Base-by-base conservation (phyloP, 1,284 basidiomycete species). In the Tylopilus sp. region DNA sequence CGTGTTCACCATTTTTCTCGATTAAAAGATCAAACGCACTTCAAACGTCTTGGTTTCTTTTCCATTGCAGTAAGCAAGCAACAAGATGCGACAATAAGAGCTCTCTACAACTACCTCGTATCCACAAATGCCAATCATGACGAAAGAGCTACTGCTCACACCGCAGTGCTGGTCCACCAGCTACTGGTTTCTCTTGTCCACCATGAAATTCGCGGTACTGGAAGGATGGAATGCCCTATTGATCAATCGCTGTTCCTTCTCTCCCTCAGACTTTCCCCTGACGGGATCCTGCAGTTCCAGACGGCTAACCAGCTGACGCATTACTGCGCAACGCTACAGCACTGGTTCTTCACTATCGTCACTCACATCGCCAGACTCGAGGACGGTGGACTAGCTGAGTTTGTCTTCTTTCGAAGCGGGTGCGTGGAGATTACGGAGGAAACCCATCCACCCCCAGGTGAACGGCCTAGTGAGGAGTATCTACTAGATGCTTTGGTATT, bases 201-300 rank as follows among this genome's bases (percentile, higher is more conserved):
- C 13, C 62, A 66, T 6, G 41, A 55, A 15, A 64, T 67, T 8
- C 53, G 36, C 33, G 51, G 49, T 10, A 53, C 57, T 1, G 3
- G 52, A 15, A 57, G 66, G 33, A 67, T 67, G 59, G 63, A 65
- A 2, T 64, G 63, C 32, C 58, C 54, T 13, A 64, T 54, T 1
- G 58, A 61, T 53, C 57, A 58, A 52, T 26, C 16, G 26, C 49
- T 58, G 1, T 58, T 58, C 19, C 49, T 58, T 12, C 57, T 52
- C 4, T 58, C 57, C 1, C 47, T 58, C 3, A 52, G 49, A 22
- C 8, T n/a, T 49, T 58, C 63, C 24, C 47, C 54, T 9, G 12
- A 61, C 44, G 59, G 54, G 22, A 10, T 10, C 29, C 6, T 64
- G 18, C 54, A 57, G 6, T 64, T 64, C 47, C 49, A 52, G 49